Conservation (phyloP, 108 stramenopile genomes). For the Cyclotella sp. region DNA sequence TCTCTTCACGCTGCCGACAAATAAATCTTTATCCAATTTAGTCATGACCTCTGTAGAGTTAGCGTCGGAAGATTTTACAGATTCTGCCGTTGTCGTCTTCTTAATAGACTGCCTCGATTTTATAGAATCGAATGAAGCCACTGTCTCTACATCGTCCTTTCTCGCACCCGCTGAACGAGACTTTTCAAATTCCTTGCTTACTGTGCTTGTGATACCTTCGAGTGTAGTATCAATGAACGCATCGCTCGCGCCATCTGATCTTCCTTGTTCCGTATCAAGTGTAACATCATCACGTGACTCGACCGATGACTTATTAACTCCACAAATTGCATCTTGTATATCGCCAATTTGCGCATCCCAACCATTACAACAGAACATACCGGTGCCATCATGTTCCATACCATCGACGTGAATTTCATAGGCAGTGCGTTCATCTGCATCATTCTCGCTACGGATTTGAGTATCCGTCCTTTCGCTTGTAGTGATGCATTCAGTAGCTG, state of each 20-base stretch:
- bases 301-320: constrained; percentile 7
- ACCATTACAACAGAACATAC: constrained; percentile 39
- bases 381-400: neutral
- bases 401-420: constrained; percentile 8
- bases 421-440: constrained; percentile 1
- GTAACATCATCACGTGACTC: constrained; percentile 47
- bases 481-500: neutral
- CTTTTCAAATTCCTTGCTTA: constrained; percentile 14
- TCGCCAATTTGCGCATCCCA: constrained; percentile 24
- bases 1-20: constrained; percentile 20
- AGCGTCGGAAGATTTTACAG: neutral
- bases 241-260: neutral
- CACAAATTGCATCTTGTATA: constrained; percentile 38
- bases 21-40: constrained; percentile 2
- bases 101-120: neutral
- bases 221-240: constrained; percentile 11
- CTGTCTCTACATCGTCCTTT: neutral
- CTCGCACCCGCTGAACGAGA: neutral
- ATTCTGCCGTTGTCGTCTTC: neutral
- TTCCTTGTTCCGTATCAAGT: neutral
- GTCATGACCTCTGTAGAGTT: constrained; percentile 11
- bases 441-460: neutral
- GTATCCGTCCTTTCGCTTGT: constrained; percentile 15
- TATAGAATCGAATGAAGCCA: neutral
- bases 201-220: constrained; percentile 3